These are phyloP conservation scores for Trichophaea hybrida DNA, from an alignment of 2,329 filamentous ascomycete genomes.

Conservation along the genomic window DNA sequence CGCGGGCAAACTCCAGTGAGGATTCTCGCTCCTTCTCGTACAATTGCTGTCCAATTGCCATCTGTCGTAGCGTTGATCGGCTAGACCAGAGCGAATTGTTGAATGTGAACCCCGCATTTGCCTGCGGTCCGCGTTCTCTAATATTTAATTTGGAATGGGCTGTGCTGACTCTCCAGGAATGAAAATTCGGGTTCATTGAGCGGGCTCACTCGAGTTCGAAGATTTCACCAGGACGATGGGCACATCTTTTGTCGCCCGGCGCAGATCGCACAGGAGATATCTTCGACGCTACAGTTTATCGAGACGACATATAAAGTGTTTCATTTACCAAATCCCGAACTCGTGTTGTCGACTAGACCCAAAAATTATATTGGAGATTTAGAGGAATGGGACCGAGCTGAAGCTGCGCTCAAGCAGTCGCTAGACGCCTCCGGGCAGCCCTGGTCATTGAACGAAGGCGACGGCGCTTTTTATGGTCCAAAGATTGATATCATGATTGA, in stretches of 20 bases:
- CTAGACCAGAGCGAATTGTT: too few species aligned
- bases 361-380: slow-evolving; percentile 63
- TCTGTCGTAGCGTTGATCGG: not conserved
- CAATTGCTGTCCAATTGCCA: not conserved
- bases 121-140: not conserved
- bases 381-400: slow-evolving; percentile 51
- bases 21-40: not conserved
- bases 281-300: slow-evolving; percentile 59
- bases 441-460: slow-evolving; percentile 65
- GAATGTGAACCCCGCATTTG: too few species aligned
- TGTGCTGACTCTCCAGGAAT: slow-evolving; percentile 55
- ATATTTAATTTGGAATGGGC: not conserved
- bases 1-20: not conserved
- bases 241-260: slow-evolving; percentile 75
- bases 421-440: slow-evolving; percentile 48
- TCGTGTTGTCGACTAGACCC: slow-evolving; percentile 67
- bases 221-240: slow-evolving; percentile 82
- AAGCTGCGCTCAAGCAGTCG: slow-evolving; percentile 49
- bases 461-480: slow-evolving; percentile 81
- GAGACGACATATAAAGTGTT: slow-evolving; percentile 56
- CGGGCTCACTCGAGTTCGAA: slow-evolving; percentile 66
- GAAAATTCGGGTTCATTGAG: slow-evolving; percentile 69
- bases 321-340: slow-evolving; percentile 54
- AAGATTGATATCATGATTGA: slow-evolving; percentile 78
- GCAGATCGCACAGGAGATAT: slow-evolving; percentile 62